These are phyloP conservation scores for Cucurbita ficifolia DNA, from an alignment of 306 rosid genomes.

Conservation along the genomic window DNA sequence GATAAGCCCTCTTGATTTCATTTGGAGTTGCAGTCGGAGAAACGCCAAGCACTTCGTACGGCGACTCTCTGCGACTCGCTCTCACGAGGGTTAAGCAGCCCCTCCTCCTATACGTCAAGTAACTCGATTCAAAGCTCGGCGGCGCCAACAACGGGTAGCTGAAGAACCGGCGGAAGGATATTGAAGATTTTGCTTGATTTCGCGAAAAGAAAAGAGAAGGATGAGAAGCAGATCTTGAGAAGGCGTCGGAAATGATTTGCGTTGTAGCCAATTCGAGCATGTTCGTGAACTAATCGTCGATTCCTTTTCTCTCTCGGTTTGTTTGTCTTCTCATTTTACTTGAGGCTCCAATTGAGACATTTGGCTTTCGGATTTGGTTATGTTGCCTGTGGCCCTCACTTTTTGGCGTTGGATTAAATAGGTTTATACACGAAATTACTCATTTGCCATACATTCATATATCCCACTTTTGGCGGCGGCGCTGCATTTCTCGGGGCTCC, in stretches of 20 bases:
- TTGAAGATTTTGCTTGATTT: conserved; percentile 17
- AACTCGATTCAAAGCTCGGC: not conserved
- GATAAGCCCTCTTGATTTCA: conserved; percentile 78
- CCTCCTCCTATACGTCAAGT: conserved; percentile 16
- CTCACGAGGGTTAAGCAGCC: conserved; percentile 8
- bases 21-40: conserved; percentile 52
- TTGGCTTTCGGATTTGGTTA: conserved; percentile 6
- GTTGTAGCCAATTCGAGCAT: conserved; percentile 35
- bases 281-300: conserved; percentile 19
- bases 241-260: conserved; percentile 6
- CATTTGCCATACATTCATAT: not conserved
- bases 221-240: conserved; percentile 18
- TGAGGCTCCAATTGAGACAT: not conserved
- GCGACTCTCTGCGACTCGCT: conserved; percentile 57
- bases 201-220: conserved; percentile 11
- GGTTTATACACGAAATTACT: not conserved
- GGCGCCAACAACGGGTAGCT: not conserved
- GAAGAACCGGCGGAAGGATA: conserved; percentile 17
- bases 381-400: not conserved
- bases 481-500: not conserved
- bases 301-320: not conserved
- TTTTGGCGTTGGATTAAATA: not conserved
- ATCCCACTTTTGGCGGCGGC: conserved; percentile 3
- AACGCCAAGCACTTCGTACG: conserved; percentile 68
- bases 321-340: conserved; percentile 12